Base-by-base conservation (phyloP, 2,329 filamentous ascomycete genomes). In the Sarocladium brachiariae region DNA sequence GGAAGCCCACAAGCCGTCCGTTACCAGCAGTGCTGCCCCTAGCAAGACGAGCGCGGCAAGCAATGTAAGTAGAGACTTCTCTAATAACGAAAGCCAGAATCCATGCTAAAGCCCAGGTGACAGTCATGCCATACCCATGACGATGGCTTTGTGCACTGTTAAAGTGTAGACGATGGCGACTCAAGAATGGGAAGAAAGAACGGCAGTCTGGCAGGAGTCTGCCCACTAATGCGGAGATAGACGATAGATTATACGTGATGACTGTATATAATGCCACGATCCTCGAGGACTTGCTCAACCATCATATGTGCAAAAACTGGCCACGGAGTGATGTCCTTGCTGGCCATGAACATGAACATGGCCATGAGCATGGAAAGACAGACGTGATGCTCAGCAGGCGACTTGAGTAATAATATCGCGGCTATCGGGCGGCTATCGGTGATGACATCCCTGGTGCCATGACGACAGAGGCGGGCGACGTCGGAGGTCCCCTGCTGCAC, bases 21-120 rank as follows among this genome's bases (percentile, higher is more conserved):
- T 53, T 14, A 56, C 59, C 1, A 54, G 41, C 4, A 53, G 50
- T 27, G 34, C 53, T 37, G 30, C 33, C n/a, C 31, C 55, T 9
- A 53, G 41, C 14, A 27, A 30, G 8, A 55, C 51, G n/a, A 46
- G 45, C 82, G 63, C 57, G 80, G 81, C 48, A 58, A 59, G 23
- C 75, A 62, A 16, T 83, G 63, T 56, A 1, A 58, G 54, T 35
- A 61, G 61, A 19, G 70, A 4, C 21, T 23, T 43, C 27, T 25
- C 7, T 27, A 19, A 18, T 13, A n/a, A 35, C 16, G 33, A 35
- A 14, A 14, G 33, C 9, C 5, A 16, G 6, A 5, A 35, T 35
- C 35, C 7, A 39, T 82, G 73, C 56, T 83, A 76, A 81, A 82
- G 67, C 7, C 71, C 72, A 27, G 52, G 80, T 79, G 6, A 55